Evolutionary conservation across 192 early-diverging fungal species (phyloP), one percentile per base, ranked within the genome.

Genomic region (Diversispora epigaea): DNA sequence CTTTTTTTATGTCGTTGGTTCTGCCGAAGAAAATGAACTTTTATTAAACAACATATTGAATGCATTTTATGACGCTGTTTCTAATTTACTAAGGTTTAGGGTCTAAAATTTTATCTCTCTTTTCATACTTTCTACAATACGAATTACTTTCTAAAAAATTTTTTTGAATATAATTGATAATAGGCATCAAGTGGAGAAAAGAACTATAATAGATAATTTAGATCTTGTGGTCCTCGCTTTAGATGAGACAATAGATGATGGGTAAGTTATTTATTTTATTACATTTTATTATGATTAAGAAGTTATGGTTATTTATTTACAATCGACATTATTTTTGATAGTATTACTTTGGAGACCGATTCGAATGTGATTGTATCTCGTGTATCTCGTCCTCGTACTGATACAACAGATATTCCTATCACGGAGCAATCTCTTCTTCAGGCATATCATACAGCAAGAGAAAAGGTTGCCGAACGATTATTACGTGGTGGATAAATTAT

Each of bases 231-330:
- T 93, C 55, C 87, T 99, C 45, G 91, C 92, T 4, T 80, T 99
- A 52, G 97, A 99, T 82, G 97, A 99, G 77, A 90, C 92, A 46
- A 90, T 99, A 40, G 97, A 99, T 80, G 94, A 96, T 75, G 97
- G 93, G 93, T 94, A 86, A 72, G 25, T 32, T 32, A 6, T n/a
- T n/a, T n/a, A n/a, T n/a, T n/a, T n/a, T n/a, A n/a, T n/a, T n/a
- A n/a, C n/a, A n/a, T n/a, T n/a, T n/a, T n/a, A n/a, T n/a, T n/a
- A n/a, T n/a, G n/a, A n/a, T n/a, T n/a, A n/a, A n/a, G n/a, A n/a
- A n/a, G n/a, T n/a, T 4, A 17, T 54, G 50, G n/a, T 0, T 17
- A 17, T 2, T 14, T 14, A 54, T 17, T 54, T 54, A 54, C 12
- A 4, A 10, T 4, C 8, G 10, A 54, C 25, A 46, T 44, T 61